These are phyloP conservation scores for Rosa lucieae DNA, from an alignment of 306 rosid genomes.

Conservation along the genomic window DNA sequence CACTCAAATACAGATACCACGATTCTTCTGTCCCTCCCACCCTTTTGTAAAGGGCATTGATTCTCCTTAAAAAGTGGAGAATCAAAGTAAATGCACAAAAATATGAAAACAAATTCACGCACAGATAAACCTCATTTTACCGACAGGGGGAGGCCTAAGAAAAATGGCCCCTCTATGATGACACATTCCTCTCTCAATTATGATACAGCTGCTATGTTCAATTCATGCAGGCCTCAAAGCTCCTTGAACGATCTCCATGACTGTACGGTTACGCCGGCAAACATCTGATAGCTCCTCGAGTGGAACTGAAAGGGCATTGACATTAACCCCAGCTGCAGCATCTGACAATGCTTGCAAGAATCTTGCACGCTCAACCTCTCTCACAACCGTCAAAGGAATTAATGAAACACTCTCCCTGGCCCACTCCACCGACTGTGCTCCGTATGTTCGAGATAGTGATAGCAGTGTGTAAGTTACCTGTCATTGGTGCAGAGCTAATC, in stretches of 20 bases:
- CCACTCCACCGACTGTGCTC: conserved; percentile 77
- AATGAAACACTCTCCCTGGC: conserved; percentile 67
- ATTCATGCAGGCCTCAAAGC: conserved; percentile 95
- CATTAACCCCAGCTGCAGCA: conserved; percentile 72
- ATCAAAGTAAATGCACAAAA: conserved; percentile 40
- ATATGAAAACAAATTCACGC: conserved; percentile 45
- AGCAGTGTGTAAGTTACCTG: conserved; percentile 87
- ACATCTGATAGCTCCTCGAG: conserved; percentile 89
- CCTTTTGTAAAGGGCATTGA: conserved; percentile 53
- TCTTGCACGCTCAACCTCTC: conserved; percentile 76
- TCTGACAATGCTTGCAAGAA: conserved; percentile 81
- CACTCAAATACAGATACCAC: conserved; percentile 58
- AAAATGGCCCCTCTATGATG: conserved; percentile 67
- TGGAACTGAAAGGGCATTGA: conserved; percentile 52
- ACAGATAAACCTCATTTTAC: conserved; percentile 47
- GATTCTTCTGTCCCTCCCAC: conserved; percentile 48
- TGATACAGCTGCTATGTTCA: conserved; percentile 63
- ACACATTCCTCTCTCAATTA: conserved; percentile 39
- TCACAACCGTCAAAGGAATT: conserved; percentile 85
- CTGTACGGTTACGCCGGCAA: conserved; percentile 90
- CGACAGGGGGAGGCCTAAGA: conserved; percentile 52
- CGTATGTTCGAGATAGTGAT: conserved; percentile 69
- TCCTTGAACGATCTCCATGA: conserved; percentile 97
- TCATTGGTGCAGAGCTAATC: conserved; percentile 14
- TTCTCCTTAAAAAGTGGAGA: conserved; percentile 97